These are phyloP conservation scores for Penicillium hesseltinei DNA, from an alignment of 2,329 filamentous ascomycete genomes.

Conservation along the genomic window DNA sequence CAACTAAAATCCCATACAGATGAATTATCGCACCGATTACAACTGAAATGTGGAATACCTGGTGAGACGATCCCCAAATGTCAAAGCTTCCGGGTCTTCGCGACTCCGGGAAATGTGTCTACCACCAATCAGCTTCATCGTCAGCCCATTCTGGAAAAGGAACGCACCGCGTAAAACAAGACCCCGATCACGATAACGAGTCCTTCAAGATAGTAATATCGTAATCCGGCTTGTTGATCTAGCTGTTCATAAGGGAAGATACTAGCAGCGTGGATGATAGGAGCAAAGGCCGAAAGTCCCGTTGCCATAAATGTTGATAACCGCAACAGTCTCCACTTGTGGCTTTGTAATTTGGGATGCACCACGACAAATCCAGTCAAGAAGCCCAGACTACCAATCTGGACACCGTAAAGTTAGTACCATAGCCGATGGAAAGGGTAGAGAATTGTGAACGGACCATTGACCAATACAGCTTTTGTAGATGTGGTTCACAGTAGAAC, in stretches of 20 bases:
- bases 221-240: constrained; percentile 24
- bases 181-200: neutral
- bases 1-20: neutral
- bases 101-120: constrained; percentile 25
- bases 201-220: constrained; percentile 36
- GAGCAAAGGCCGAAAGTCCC: constrained; percentile 34
- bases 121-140: neutral
- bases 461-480: constrained; percentile 35
- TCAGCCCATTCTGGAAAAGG: constrained; percentile 20
- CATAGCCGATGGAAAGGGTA: too few relatives aligned
- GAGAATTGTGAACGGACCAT: constrained; percentile 27
- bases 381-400: constrained; percentile 32
- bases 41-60: constrained; percentile 37
- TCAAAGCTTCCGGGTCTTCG: constrained; percentile 35
- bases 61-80: constrained; percentile 36
- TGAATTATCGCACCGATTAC: constrained; percentile 10
- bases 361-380: constrained; percentile 35
- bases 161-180: constrained; percentile 31
- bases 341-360: constrained; percentile 33
- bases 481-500: constrained; percentile 34
- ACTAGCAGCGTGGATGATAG: constrained; percentile 31
- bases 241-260: constrained; percentile 23
- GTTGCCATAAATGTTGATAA: constrained; percentile 31
- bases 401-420: neutral
- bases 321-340: constrained; percentile 29